A percentile compares a stretch with the other conserved stretches of the same genome.
These are phyloP conservation scores for Debaryomyces sp. DNA, from an alignment of 1,139 yeast species.

Conservation along the genomic window DNA sequence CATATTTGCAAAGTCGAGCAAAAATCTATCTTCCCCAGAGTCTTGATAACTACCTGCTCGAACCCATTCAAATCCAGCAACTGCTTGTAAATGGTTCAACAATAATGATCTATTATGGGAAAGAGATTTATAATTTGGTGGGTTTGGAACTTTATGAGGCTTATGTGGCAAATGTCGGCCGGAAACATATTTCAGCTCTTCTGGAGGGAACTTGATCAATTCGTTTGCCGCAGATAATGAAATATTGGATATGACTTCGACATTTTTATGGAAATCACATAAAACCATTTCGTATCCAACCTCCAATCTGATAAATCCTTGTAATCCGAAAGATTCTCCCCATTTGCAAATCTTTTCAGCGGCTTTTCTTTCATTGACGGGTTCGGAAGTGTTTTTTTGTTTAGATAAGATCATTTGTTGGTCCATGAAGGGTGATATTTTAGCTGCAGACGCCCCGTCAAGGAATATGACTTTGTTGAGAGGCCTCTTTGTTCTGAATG, in stretches of 20 bases:
- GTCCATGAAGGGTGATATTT: too few species aligned
- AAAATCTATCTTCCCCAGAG: slow-evolving; percentile 47
- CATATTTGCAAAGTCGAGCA: slow-evolving; percentile 48
- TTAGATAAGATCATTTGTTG: background rate
- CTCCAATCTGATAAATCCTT: slow-evolving; percentile 57
- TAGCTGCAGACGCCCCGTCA: background rate
- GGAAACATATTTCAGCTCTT: background rate
- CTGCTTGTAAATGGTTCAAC: slow-evolving; percentile 24
- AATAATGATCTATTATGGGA: slow-evolving; percentile 18
- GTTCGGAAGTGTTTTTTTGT: background rate
- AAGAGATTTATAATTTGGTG: background rate
- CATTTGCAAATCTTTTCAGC: slow-evolving; percentile 43
- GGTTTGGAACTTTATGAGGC: background rate
- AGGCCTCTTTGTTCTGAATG: background rate
- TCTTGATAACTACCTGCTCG: slow-evolving; percentile 45
- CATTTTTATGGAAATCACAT: slow-evolving; percentile 46
- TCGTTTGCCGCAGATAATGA: slow-evolving; percentile 28
- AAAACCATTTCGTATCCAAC: slow-evolving; percentile 57
- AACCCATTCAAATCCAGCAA: slow-evolving; percentile 43
- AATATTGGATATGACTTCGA: slow-evolving; percentile 46
- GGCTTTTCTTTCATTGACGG: background rate
- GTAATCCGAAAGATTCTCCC: slow-evolving; percentile 50
- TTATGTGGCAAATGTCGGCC: background rate
- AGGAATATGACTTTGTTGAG: background rate
- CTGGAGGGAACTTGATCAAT: background rate